A percentile compares a stretch with the other conserved stretches of the same genome.
Conservation (phyloP, 2,329 filamentous ascomycete genomes). For the Monilinia polystroma region DNA sequence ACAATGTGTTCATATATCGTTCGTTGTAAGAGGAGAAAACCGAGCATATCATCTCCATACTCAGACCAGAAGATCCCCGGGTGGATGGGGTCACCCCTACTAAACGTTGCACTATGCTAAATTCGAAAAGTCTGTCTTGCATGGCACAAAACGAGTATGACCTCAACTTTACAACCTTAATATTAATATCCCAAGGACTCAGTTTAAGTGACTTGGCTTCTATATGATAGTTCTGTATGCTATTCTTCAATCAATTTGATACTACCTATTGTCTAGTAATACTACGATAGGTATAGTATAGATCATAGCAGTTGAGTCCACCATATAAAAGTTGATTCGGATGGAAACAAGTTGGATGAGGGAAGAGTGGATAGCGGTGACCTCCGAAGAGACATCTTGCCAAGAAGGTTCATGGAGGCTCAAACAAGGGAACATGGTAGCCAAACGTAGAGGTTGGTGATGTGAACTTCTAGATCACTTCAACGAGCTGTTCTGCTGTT, state of each 20-base stretch:
- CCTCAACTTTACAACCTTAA: neutral
- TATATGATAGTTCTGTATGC: neutral
- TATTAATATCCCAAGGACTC: neutral
- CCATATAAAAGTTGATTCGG: neutral
- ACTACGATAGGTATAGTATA: neutral
- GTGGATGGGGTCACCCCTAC: neutral
- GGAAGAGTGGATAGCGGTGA: neutral
- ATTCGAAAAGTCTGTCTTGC: neutral
- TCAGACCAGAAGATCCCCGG: conserved; percentile 5
- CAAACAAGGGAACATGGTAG: conserved; percentile 16
- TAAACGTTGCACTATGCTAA: neutral
- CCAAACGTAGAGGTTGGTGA: neutral
- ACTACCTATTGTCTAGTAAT: neutral
- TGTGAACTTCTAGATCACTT: neutral
- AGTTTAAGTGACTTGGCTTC: neutral
- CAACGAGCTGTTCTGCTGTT: neutral
- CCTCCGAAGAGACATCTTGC: conserved; percentile 24
- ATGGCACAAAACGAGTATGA: conserved; percentile 14
- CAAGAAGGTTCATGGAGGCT: conserved; percentile 3
- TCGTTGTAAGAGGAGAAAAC: neutral
- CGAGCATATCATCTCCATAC: neutral
- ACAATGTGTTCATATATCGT: neutral
- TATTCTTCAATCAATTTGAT: conserved; percentile 14
- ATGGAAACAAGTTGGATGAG: conserved; percentile 16
- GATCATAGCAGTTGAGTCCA: conserved; percentile 1